These are phyloP conservation scores for Pestalotiopsis sp. DNA, from an alignment of 2,329 filamentous ascomycete genomes.

Conservation along the genomic window DNA sequence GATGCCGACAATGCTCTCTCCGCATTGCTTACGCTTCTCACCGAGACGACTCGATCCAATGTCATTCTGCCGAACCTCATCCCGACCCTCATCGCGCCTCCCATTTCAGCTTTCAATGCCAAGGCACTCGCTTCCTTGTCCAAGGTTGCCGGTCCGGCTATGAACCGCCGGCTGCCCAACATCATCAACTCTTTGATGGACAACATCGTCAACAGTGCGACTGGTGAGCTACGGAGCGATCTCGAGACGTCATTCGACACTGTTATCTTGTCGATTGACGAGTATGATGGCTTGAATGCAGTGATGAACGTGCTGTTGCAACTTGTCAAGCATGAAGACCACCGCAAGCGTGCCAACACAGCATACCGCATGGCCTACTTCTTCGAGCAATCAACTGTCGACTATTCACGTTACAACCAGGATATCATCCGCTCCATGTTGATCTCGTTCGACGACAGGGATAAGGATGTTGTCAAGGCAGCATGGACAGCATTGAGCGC, in stretches of 20 bases:
- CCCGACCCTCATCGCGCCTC: conserved; percentile 85
- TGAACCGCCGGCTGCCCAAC: conserved; percentile 85
- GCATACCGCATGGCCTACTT: conserved; percentile 82
- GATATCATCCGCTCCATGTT: conserved; percentile 90
- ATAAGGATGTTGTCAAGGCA: conserved; percentile 81
- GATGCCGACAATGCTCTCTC: conserved; percentile 91
- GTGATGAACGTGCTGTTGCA: conserved; percentile 91
- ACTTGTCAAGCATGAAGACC: conserved; percentile 90
- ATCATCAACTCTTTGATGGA: conserved; percentile 96
- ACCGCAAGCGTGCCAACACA: conserved; percentile 77
- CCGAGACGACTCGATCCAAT: conserved; percentile 90
- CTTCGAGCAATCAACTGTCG: conserved; percentile 77
- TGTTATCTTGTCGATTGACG: conserved; percentile 89
- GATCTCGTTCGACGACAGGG: conserved; percentile 88
- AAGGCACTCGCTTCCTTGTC: conserved; percentile 90
- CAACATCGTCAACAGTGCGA: conserved; percentile 77
- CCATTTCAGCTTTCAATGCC: conserved; percentile 93
- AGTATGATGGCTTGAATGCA: conserved; percentile 92
- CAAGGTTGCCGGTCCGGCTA: conserved; percentile 84
- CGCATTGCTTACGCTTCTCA: conserved; percentile 90
- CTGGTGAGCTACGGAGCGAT: conserved; percentile 73
- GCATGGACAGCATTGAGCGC: conserved; percentile 86
- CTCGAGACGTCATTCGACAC: conserved; percentile 83
- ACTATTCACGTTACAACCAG: conserved; percentile 95
- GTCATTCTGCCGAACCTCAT: conserved; percentile 96